Evolutionary conservation across 176 grass and related monocot genomes (phyloP), one percentile per base, ranked within the genome.

Genomic region (Luzula sylvatica): DNA sequence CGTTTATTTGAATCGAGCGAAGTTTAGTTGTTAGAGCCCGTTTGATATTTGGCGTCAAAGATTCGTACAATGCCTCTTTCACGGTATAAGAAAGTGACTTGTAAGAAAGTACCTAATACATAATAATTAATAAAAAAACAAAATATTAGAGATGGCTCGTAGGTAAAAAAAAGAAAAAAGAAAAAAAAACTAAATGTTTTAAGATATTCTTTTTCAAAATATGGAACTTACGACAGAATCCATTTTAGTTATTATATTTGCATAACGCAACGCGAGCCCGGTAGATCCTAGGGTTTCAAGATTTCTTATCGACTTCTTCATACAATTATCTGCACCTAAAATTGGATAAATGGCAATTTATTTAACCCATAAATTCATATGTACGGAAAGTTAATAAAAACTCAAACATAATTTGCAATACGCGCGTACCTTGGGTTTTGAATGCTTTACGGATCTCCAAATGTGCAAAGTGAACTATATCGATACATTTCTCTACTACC

Each of bases 51-150:
- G 71, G 55, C 12, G 79, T 78, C 63, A 88, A 52, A 51, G 51
- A 75, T 53, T 80, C 75, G 59, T 87, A 94, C 7, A 94, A 75
- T 3, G 63, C 64, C 30, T 94, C 83, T 53, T 72, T 83, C 49
- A 70, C 45, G 24, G 56, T 57, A 65, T 74, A 68, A 41, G 82
- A 59, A 11, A 72, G 68, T 11, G 81, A 81, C 35, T 50, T 75
- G 25, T 76, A 76, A 35, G 47, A 20, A 64, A 64, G 26, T 27
- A 64, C 75, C 71, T 32, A 70, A 79, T 35, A 35, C 9, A 35
- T 35, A 7, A 35, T 50, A n/a, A n/a, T n/a, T n/a, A 35, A 7
- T 35, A 35, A 7, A 35, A 35, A 35, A 35, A 35, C 9, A 9
- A 35, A 35, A 35, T 9, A 35, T 35, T 35, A 35, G 30, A 35